Base-by-base conservation (phyloP, 352 stramenopile genomes). In the Pythium phragmitis region DNA sequence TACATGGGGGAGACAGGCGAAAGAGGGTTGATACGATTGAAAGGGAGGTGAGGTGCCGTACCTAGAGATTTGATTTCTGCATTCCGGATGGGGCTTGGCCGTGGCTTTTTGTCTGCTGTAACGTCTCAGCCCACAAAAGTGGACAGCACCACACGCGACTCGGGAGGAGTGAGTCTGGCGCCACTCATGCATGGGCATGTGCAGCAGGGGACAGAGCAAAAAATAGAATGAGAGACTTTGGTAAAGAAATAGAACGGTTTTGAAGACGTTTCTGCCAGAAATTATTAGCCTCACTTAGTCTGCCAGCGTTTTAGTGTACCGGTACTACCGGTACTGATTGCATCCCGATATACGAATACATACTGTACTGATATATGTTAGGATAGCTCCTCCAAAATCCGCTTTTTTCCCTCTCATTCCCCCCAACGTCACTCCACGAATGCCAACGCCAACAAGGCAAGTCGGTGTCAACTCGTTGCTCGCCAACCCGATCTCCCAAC, bases 241-340 rank as follows among this genome's bases (percentile, higher is more conserved):
- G 7, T n/a, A 51, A 51, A 23, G n/a, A n/a, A 34, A 51, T 51
- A 51, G 45, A 51, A 51, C 16, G 45, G 7, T 51, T 51, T 33
- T 17, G 39, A 45, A 5, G 4, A 13, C 8, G 45, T 33, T 6
- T 37, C 9, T 9, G 33, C 33, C 9, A 21, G 1, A 21, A 21
- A 21, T 37, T 9, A 37, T 37, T 37, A 37, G 33, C 33, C 33
- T 37, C 5, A 1, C 33, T 37, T 37, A 11, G 5, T 37, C 6
- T 37, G 5, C 33, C 33, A 6, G 5, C 6, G 6, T 11, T 2
- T 11, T 37, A 37, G 33, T 37, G 9, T 37, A 37, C 33, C 33
- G 33, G 9, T 37, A 9, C 5, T 37, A 37, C 33, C 33, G 33
- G 9, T 37, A 37, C 33, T 2, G 1, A 9, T 37, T 21, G 21